phyloP scores from a whole-genome alignment of 2,329 filamentous ascomycete species.

The Calycina marina region DNA sequence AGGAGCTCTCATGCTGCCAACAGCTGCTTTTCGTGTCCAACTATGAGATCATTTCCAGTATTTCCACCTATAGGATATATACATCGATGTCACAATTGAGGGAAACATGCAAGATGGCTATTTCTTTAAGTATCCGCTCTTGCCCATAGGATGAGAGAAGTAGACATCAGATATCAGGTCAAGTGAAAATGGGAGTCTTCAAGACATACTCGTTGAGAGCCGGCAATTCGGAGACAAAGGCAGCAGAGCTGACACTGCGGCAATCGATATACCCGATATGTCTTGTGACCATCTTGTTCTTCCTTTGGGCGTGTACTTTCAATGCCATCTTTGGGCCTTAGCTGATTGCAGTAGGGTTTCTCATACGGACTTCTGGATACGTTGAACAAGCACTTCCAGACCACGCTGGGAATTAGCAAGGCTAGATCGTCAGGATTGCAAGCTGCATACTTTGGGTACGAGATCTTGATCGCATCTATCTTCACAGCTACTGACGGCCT shows the following conservation, averaged over 20 bases:
- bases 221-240: constrained; percentile 25
- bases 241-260: constrained; percentile 48
- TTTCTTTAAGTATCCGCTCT: too few relatives aligned
- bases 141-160: too few relatives aligned
- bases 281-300: constrained; percentile 51
- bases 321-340: constrained; percentile 14
- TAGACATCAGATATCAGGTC: too few relatives aligned
- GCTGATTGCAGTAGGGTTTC: constrained; percentile 48
- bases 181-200: not conserved
- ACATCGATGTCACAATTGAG: too few relatives aligned
- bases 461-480: constrained; percentile 21
- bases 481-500: constrained; percentile 45
- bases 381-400: constrained; percentile 58
- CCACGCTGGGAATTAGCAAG: constrained; percentile 37
- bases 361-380: constrained; percentile 76
- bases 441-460: constrained; percentile 57
- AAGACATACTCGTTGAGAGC: not conserved
- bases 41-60: too few relatives aligned
- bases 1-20: too few relatives aligned
- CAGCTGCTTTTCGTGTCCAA: too few relatives aligned
- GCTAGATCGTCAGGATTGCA: constrained; percentile 46
- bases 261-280: constrained; percentile 52
- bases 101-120: too few relatives aligned
- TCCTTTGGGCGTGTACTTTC: constrained; percentile 44
- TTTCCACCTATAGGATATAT: too few relatives aligned